Evolutionary conservation across 306 rosid species (phyloP).

Genomic region (Clitoria ternatea): DNA sequence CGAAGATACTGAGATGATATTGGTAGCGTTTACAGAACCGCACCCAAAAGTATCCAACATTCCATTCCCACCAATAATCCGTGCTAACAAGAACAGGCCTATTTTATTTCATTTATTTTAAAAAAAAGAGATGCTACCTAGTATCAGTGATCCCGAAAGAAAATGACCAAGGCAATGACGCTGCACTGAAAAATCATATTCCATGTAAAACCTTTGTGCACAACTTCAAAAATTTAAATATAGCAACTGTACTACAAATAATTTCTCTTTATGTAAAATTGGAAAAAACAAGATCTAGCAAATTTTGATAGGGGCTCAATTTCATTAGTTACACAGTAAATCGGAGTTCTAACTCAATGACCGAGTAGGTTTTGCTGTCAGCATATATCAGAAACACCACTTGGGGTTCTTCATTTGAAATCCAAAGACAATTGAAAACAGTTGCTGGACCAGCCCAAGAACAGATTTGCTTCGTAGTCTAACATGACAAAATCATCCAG

Average conservation of each 20-base stretch:
- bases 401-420: conserved; percentile 23
- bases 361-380: conserved; percentile 9
- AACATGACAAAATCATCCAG: conserved; percentile 8
- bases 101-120: not conserved
- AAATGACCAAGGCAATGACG: too few relatives aligned
- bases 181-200: not conserved
- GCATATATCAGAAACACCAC: conserved; percentile 26
- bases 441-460: conserved; percentile 15
- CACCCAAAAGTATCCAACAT: not conserved
- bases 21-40: not conserved
- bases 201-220: conserved; percentile 9
- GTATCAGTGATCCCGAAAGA: too few relatives aligned
- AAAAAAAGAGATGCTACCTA: too few relatives aligned
- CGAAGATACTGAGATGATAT: not conserved
- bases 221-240: conserved; percentile 21
- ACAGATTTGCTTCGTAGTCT: conserved; percentile 7
- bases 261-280: conserved; percentile 13
- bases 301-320: not conserved
- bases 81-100: not conserved
- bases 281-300: not conserved
- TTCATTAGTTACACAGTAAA: conserved; percentile 21
- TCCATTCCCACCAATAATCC: not conserved
- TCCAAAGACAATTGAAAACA: conserved; percentile 11
- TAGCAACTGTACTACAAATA: conserved; percentile 22
- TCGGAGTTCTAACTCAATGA: conserved; percentile 12